These are phyloP conservation scores for Wickerhamomyces hampshirensis DNA, from an alignment of 805 yeast species.

Conservation along the genomic window DNA sequence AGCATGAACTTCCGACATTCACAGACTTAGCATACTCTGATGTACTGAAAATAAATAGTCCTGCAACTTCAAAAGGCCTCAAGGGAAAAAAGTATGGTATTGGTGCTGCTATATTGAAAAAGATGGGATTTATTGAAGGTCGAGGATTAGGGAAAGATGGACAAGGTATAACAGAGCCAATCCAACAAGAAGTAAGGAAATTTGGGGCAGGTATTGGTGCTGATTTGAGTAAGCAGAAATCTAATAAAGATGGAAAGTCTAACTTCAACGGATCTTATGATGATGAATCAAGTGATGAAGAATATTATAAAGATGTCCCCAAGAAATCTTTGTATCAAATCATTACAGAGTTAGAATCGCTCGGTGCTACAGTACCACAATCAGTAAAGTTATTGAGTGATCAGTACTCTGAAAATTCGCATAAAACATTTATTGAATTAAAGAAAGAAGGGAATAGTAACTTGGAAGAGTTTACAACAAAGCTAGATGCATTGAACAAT, in stretches of 20 bases:
- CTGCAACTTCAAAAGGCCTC: constrained; percentile 9
- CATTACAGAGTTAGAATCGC: constrained; percentile 18
- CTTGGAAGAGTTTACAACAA: constrained; percentile 9
- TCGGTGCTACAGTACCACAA: constrained; percentile 18
- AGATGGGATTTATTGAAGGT: constrained; percentile 88
- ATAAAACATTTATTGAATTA: constrained; percentile 32
- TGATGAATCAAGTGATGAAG: constrained; percentile 20
- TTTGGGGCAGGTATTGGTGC: constrained; percentile 76
- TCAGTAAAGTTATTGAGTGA: constrained; percentile 19
- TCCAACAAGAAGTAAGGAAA: constrained; percentile 55
- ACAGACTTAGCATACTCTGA: constrained; percentile 26
- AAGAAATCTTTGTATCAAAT: constrained; percentile 23
- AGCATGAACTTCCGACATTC: too few species aligned
- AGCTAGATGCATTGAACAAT: constrained; percentile 14
- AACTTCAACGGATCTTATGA: constrained; percentile 9
- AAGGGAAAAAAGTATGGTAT: constrained; percentile 57
- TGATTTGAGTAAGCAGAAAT: constrained; percentile 23
- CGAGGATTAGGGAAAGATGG: constrained; percentile 74
- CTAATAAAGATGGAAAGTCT: not conserved
- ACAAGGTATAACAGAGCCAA: constrained; percentile 76
- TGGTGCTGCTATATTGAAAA: constrained; percentile 71
- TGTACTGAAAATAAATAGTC: constrained; percentile 6
- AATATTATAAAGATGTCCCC: constrained; percentile 22
- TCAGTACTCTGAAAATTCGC: constrained; percentile 23
- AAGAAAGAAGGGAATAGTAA: constrained; percentile 30